phyloP scores from a whole-genome alignment of 805 yeast genomes.

The Schwanniomyces yamadae region DNA sequence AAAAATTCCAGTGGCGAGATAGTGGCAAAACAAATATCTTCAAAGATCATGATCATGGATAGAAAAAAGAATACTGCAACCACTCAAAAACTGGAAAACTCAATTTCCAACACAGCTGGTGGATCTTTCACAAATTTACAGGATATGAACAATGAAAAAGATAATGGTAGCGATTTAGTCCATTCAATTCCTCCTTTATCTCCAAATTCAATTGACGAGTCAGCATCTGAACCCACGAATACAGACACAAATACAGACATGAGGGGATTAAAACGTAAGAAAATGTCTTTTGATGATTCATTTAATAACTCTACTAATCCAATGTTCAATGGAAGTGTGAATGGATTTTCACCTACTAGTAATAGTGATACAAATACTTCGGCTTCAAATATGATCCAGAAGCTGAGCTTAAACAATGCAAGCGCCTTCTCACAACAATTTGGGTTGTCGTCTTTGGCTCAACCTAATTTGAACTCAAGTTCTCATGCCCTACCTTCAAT shows the following conservation, averaged over 20 bases:
- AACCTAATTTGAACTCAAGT: conserved; percentile 7
- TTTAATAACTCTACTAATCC: conserved; percentile 33
- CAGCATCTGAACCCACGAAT: conserved; percentile 51
- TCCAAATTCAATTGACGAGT: conserved; percentile 62
- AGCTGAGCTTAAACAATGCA: conserved; percentile 3
- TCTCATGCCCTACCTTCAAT: conserved; percentile 53
- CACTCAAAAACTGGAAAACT: conserved; percentile 11
- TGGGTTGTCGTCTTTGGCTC: conserved; percentile 9
- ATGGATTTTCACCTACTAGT: conserved; percentile 45
- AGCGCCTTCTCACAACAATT: conserved; percentile 10
- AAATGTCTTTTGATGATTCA: conserved; percentile 48
- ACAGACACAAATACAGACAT: conserved; percentile 30
- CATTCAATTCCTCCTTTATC: conserved; percentile 44
- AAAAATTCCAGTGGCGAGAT: conserved; percentile 60
- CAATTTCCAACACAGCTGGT: conserved; percentile 17
- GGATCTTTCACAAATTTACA: conserved; percentile 22
- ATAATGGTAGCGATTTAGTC: conserved; percentile 5
- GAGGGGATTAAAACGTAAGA: conserved; percentile 49
- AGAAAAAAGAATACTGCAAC: conserved; percentile 65
- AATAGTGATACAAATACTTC: conserved; percentile 44
- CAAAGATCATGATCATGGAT: conserved; percentile 89
- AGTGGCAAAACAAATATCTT: conserved; percentile 69
- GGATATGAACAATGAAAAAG: conserved; percentile 4
- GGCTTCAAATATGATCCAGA: conserved; percentile 13
- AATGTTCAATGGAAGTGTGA: conserved; percentile 38